Base-by-base conservation (phyloP, 371 early-diverging fungal genomes). In the Zychaea mexicana region DNA sequence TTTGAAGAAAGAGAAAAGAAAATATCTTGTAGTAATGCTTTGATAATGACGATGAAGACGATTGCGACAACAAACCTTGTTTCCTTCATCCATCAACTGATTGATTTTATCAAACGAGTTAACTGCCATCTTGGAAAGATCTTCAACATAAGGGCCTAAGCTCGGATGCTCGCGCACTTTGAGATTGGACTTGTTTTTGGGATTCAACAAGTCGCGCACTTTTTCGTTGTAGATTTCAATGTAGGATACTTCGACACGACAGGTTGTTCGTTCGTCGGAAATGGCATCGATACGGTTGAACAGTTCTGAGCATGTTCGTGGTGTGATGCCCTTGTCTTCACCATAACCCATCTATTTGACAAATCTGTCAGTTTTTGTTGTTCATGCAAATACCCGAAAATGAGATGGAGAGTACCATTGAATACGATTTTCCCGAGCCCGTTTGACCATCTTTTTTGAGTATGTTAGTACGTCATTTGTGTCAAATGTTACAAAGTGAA, bases 91-190 rank as follows among this genome's bases (percentile, higher is more conserved):
- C 91, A 96, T 89, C 1, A 94, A 69, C 52, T 84, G 85, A 57
- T 90, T 84, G 39, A 92, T 91, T 60, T 94, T 91, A 33, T 85
- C 84, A 69, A 89, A 88, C 2, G 91, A 88, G 12, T 79, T 81
- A n/a, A 97, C 94, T 4, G 90, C 90, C 24, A 93, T 74, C 63
- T 91, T 89, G 3, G 91, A 91, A 31, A 96, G 70, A 71, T 96
- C 97, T 74, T 95, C 96, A 19, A 98, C 95, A 61, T 93, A 94
- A 0, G 97, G 94, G 12, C 95, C 98, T n/a, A 94, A 68, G 1
- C 84, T 81, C 1, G 95, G 94, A 79, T 96, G 96, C 68, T 95
- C 95, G 45, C 96, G 88, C 0, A 95, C 92, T 61, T 92, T 86
- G 46, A 96, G 81, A 69, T 92, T 91, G 5, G 82, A 89, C 38